Base-by-base conservation (phyloP, 768 basidiomycete genomes). In the Trametes gibbosa region DNA sequence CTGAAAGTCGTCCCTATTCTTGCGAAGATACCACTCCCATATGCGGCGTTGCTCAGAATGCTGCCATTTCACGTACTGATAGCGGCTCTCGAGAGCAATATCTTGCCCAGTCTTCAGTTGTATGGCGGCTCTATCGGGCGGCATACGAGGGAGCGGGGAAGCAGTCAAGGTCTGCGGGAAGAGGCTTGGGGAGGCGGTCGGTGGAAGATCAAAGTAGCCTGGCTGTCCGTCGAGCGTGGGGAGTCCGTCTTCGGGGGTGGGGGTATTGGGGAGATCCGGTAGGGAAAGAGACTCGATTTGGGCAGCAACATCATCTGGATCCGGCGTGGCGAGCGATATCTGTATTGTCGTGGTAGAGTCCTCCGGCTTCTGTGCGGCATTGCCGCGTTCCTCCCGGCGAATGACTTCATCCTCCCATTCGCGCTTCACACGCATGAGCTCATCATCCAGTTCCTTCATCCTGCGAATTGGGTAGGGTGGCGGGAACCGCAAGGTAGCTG, bases 11-110 rank as follows among this genome's bases (percentile, higher is more conserved):
- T 94, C 91, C 13, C 76, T 69, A 68, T 95, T 93, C 73, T 92
- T 90, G 50, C 90, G 84, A 12, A 91, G 76, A 68, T 96, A 96
- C 95, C 94, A 97, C 66, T 94, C 91, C 95, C 95, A 98, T 27
- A 96, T 84, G 42, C 91, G 86, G 37, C 89, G 82, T 63, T 92
- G 89, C 65, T 96, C 93, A 64, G 89, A 87, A 56, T 95, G 90
- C 63, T 87, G 86, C 79, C 86, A 87, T 69, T 89, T 86, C 39
- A 90, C 74, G 37, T 84, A 76, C 47, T 81, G 82, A 40, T 90
- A 82, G 19, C 79, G 81, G 67, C 91, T 92, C 68, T 95, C 88
- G 37, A 86, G 74, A 12, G 79, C 73, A 48, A 97, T 92, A 65
- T 95, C 91, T 27, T 81, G 76, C 1, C 76, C 74, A 0, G 85